Percentiles rank a stretch among this genome's conserved stretches.
phyloP scores from a whole-genome alignment of 352 stramenopile species.

The Globisporangium rhizosaccharum region DNA sequence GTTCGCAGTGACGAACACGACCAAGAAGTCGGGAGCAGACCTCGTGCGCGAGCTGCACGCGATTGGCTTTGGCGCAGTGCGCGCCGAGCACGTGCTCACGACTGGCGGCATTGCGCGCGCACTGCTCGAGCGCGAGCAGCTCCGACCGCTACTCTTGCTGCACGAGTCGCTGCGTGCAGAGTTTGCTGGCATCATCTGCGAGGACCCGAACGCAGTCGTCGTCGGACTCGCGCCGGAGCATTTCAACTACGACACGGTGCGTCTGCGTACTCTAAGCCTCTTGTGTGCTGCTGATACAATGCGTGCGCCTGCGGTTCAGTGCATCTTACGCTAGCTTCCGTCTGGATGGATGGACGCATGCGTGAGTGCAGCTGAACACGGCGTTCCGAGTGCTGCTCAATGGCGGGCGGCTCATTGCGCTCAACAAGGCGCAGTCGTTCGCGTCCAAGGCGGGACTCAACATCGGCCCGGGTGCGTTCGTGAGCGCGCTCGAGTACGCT shows the following conservation, averaged over 20 bases:
- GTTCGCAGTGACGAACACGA: constrained; percentile 59
- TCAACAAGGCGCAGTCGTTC: constrained; percentile 52
- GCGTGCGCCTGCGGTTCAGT: too few relatives aligned
- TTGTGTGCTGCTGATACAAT: too few relatives aligned
- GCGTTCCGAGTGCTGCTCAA: constrained; percentile 46
- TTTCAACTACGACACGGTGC: constrained; percentile 55
- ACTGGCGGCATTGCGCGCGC: constrained; percentile 36
- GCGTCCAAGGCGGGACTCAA: constrained; percentile 40
- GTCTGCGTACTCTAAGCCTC: background rate
- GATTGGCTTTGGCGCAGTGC: constrained; percentile 37
- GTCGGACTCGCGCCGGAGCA: constrained; percentile 38
- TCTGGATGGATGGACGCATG: background rate
- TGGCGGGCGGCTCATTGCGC: constrained; percentile 42
- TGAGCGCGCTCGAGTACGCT: constrained; percentile 47
- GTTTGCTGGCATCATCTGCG: constrained; percentile 30
- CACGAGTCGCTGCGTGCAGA: constrained; percentile 38
- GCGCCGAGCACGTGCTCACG: constrained; percentile 35
- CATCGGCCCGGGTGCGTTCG: constrained; percentile 47
- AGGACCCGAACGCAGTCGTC: constrained; percentile 55
- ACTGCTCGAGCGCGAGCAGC: constrained; percentile 25
- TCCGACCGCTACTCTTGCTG: constrained; percentile 43
- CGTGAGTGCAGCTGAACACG: constrained; percentile 33
- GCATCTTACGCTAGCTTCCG: too few relatives aligned
- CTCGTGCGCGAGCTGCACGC: constrained; percentile 41
- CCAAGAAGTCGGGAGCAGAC: constrained; percentile 43